A percentile compares a stretch with the other conserved stretches of the same genome.
These are phyloP conservation scores for Viola odorata DNA, from an alignment of 345 rosid species.

Conservation along the genomic window DNA sequence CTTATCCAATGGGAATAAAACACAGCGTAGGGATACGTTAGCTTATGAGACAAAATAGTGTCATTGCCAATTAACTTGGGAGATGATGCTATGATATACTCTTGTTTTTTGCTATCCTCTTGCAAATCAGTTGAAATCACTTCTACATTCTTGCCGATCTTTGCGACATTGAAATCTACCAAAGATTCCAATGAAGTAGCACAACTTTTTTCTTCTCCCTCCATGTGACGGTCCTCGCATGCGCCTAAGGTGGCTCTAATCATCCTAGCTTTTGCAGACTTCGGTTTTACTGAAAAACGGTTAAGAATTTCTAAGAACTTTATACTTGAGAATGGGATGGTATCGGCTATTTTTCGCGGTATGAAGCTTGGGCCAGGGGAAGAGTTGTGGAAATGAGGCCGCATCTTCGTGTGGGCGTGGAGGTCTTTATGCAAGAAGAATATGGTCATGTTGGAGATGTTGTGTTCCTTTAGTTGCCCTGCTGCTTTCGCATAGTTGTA, in stretches of 20 bases:
- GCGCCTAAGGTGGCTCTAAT: neutral
- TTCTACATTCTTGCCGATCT: conserved; percentile 4
- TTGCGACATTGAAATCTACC: conserved; percentile 1
- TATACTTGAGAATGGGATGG: neutral
- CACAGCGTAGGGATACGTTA: conserved; percentile 10
- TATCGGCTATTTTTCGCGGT: neutral
- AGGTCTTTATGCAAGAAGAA: no score
- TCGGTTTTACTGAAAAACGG: neutral
- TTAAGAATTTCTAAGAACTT: neutral
- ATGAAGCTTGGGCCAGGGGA: neutral
- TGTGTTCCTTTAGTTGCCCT: no score
- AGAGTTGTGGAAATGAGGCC: no score
- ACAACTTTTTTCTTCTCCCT: neutral
- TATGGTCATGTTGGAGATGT: no score
- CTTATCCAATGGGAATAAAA: conserved; percentile 13
- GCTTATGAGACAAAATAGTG: conserved; percentile 10
- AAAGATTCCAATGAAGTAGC: neutral
- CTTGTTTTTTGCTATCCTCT: neutral
- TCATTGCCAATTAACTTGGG: neutral
- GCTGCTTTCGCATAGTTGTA: no score
- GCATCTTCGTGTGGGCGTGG: no score
- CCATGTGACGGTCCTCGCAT: neutral
- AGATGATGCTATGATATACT: neutral
- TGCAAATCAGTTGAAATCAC: conserved; percentile 3
- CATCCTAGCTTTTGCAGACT: neutral